phyloP scores from a whole-genome alignment of 2,329 filamentous ascomycete species.

The Botrytis paeoniae region DNA sequence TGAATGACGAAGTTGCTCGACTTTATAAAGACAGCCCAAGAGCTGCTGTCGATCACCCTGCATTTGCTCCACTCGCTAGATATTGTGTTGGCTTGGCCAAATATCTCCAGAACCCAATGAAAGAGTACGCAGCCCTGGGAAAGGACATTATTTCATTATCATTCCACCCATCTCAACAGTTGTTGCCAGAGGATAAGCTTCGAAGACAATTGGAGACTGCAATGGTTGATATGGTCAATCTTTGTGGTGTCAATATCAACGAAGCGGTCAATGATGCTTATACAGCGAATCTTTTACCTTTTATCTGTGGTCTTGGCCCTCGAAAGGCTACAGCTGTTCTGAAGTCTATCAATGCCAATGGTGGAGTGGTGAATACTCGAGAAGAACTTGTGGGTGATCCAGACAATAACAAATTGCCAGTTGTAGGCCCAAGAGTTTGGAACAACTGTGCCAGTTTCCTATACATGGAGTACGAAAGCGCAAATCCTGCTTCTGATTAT shows the following conservation, averaged over 20 bases:
- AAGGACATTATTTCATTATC: constrained; percentile 82
- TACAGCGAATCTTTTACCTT: constrained; percentile 83
- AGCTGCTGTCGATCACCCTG: constrained; percentile 76
- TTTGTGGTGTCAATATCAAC: constrained; percentile 93
- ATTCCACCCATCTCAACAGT: constrained; percentile 86
- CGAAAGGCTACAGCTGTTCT: constrained; percentile 82
- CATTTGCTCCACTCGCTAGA: constrained; percentile 71
- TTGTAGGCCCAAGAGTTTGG: constrained; percentile 88
- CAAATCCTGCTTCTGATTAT: constrained; percentile 79
- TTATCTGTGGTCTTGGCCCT: constrained; percentile 85
- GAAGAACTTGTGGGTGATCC: constrained; percentile 87
- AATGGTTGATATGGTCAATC: constrained; percentile 97
- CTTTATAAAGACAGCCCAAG: constrained; percentile 89
- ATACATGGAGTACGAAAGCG: constrained; percentile 82
- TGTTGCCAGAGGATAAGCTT: constrained; percentile 84
- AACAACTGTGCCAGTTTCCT: constrained; percentile 97
- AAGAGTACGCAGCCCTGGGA: constrained; percentile 91
- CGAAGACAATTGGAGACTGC: constrained; percentile 86
- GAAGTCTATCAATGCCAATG: constrained; percentile 90
- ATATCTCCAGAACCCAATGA: constrained; percentile 93
- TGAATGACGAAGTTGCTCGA: constrained; percentile 96
- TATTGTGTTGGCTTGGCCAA: constrained; percentile 88
- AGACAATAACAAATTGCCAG: constrained; percentile 71
- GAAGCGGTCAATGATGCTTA: constrained; percentile 80
- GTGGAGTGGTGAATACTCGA: constrained; percentile 77